Evolutionary conservation across 2,329 filamentous ascomycete species (phyloP).

Genomic region (Penicillium digitatum): DNA sequence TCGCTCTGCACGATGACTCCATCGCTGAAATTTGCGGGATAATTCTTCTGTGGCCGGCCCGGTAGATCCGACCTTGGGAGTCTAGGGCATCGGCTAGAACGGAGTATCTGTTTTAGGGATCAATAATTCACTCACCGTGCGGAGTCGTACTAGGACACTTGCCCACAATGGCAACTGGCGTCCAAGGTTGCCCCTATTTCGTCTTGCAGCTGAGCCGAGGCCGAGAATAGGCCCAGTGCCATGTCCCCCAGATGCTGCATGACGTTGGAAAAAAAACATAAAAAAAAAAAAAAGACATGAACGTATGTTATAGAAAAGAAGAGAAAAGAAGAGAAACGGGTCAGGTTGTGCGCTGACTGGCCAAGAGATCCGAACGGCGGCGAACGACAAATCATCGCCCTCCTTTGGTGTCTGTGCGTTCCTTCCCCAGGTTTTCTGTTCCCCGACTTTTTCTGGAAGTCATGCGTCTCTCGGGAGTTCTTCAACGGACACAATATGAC

Average conservation of each 20-base stretch:
- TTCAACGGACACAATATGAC: too few species aligned
- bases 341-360: constrained; percentile 14
- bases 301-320: too few species aligned
- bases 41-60: constrained; percentile 10
- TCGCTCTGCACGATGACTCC: constrained; percentile 20
- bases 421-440: constrained; percentile 29
- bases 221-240: constrained; percentile 6
- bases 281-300: neutral
- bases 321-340: neutral
- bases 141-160: neutral
- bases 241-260: constrained; percentile 15
- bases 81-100: constrained; percentile 12
- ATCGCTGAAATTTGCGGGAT: constrained; percentile 17
- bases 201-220: neutral
- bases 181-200: neutral
- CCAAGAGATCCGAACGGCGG: constrained; percentile 17
- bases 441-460: constrained; percentile 11
- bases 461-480: neutral
- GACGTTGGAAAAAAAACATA: constrained; percentile 3
- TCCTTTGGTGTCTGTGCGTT: neutral
- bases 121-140: constrained; percentile 14
- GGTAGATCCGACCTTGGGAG: constrained; percentile 11
- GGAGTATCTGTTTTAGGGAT: constrained; percentile 1
- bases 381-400: constrained; percentile 13
- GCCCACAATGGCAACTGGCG: constrained; percentile 11